Base-by-base conservation (phyloP, 805 yeast genomes). In the Kodamaea kakaduensis region DNA sequence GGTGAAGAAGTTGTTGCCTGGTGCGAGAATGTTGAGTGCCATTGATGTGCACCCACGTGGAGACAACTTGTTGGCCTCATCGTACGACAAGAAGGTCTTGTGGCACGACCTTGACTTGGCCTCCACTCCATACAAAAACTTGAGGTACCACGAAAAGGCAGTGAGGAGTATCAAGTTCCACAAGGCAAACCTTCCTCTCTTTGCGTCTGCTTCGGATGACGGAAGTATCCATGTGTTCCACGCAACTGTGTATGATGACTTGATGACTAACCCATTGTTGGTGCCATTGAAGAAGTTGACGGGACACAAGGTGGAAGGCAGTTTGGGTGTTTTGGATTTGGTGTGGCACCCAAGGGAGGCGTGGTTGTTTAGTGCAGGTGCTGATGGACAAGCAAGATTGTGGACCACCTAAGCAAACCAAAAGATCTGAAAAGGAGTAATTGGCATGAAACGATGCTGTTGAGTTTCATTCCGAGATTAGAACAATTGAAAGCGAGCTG, bases 321-420 rank as follows among this genome's bases (percentile, higher is more conserved):
- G 84, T 53, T 66, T 93, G 38, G 98, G 98, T 54, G 95, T 93
- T 10, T 70, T 93, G 54, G 83, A 80, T 54, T 75, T 84, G 32
- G 76, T 77, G 32, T 93, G 98, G 98, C 98, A 93, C 71, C 97
- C 97, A 46, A 79, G 81, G 51, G 97, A 93, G 64, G 96, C 98
- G 0, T 93, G 98, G 98, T 71, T 93, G 54, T 88, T 93, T 59
- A 81, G 93, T 56, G 86, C 96, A 8, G 98, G 97, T 51, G 97
- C 97, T 15, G 98, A 93, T 62, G 87, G 95, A 42, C 78, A 87
- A 26, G 97, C 97, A 5, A 79, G 96, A 54, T 67, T 93, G 52
- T 93, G 98, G 98, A 93, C 98, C 17, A 85, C 96, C n/a, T 67
- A 56, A 47, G 19, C 10, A 19, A 13, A 28, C 16, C n/a, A n/a